phyloP scores from a whole-genome alignment of 306 rosid genomes.

The Malus orientalis region DNA sequence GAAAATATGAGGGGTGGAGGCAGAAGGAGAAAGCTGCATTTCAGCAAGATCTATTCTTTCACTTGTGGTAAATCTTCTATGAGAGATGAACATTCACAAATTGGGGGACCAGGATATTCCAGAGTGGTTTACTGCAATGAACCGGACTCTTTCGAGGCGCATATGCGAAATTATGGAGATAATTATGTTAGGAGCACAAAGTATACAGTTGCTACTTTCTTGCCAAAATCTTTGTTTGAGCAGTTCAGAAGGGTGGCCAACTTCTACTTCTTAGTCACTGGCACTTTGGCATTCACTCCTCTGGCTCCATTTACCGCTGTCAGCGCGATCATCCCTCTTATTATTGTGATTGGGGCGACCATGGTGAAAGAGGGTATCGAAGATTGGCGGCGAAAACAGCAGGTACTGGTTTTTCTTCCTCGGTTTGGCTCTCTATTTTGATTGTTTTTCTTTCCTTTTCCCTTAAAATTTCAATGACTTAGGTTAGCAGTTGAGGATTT shows the following conservation, averaged over 20 bases:
- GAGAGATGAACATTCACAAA: conserved; percentile 55
- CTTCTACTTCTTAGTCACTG: conserved; percentile 72
- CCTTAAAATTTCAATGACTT: not conserved
- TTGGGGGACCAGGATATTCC: conserved; percentile 79
- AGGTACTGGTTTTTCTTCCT: conserved; percentile 38
- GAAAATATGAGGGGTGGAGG: conserved; percentile 51
- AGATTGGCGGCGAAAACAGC: conserved; percentile 71
- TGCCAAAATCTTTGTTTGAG: conserved; percentile 92
- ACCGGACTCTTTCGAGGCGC: conserved; percentile 47
- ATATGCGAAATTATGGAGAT: conserved; percentile 40
- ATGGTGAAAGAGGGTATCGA: conserved; percentile 84
- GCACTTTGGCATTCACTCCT: conserved; percentile 62
- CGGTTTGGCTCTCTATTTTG: conserved; percentile 1
- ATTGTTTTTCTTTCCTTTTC: conserved; percentile 5
- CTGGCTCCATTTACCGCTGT: conserved; percentile 81
- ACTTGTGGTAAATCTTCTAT: conserved; percentile 55
- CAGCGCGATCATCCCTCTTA: conserved; percentile 72
- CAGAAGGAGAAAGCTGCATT: conserved; percentile 42
- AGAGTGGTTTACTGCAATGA: conserved; percentile 73
- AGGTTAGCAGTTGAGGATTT: not conserved
- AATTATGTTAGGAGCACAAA: conserved; percentile 79
- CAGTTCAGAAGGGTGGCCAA: conserved; percentile 97
- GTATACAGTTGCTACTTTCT: conserved; percentile 64
- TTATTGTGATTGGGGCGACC: conserved; percentile 52
- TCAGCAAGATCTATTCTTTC: conserved; percentile 86